phyloP scores from a whole-genome alignment of 202 grass and related monocot species.

The Alloteropsis angusta region DNA sequence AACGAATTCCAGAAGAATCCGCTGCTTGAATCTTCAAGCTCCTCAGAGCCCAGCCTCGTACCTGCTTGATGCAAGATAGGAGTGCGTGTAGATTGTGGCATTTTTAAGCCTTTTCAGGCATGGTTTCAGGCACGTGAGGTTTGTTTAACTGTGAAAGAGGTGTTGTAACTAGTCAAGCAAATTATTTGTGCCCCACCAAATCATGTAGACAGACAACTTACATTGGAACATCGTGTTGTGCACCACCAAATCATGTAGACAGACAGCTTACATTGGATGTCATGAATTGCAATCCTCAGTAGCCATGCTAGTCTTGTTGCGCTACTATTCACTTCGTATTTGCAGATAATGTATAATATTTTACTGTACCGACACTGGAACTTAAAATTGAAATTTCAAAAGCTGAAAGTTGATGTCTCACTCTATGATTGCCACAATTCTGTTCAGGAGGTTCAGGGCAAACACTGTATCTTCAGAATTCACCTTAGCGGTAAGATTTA shows the following conservation, averaged over 20 bases:
- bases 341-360: slow-evolving; percentile 26
- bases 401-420: slow-evolving; percentile 9
- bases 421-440: slow-evolving; percentile 49
- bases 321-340: not conserved
- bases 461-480: slow-evolving; percentile 81
- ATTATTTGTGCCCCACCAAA: not conserved
- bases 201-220: not conserved
- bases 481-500: slow-evolving; percentile 62
- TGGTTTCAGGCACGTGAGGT: not conserved
- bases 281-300: not conserved
- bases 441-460: slow-evolving; percentile 75
- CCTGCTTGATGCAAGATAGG: slow-evolving; percentile 9
- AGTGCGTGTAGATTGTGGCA: not conserved
- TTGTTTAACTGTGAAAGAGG: not conserved
- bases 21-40: slow-evolving; percentile 20
- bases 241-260: not conserved
- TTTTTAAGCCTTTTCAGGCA: not conserved
- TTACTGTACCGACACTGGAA: not conserved
- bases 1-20: slow-evolving; percentile 89
- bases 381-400: not conserved
- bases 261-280: not conserved
- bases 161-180: not conserved
- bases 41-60: slow-evolving; percentile 25
- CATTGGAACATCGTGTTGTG: not conserved
- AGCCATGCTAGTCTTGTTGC: not conserved